These are phyloP conservation scores for Neurospora pannonica DNA, from an alignment of 495 filamentous ascomycete species.

Conservation along the genomic window DNA sequence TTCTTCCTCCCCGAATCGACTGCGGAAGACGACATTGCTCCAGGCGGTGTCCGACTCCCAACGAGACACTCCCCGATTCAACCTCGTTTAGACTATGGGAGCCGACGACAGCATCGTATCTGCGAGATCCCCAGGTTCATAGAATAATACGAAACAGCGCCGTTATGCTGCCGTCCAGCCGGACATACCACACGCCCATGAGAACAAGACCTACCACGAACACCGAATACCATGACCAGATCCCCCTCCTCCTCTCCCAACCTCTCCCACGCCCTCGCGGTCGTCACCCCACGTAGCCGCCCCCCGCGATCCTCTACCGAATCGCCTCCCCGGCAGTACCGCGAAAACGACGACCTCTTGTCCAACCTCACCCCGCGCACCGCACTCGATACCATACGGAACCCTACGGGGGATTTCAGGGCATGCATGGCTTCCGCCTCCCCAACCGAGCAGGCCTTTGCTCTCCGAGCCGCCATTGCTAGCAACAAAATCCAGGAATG, in stretches of 20 bases:
- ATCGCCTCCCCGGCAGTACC: slow-evolving; percentile 27
- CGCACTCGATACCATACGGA: slow-evolving; percentile 33
- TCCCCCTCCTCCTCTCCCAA: slow-evolving; percentile 10
- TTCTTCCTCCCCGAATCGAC: background rate
- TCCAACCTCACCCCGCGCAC: slow-evolving; percentile 31
- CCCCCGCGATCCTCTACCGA: slow-evolving; percentile 20
- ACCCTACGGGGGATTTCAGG: slow-evolving; percentile 47
- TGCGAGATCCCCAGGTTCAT: background rate
- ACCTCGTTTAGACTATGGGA: background rate
- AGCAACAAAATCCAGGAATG: slow-evolving; percentile 66
- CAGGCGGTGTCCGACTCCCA: background rate
- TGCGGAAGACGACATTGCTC: background rate
- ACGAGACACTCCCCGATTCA: background rate
- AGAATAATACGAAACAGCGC: background rate
- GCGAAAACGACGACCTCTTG: slow-evolving; percentile 34
- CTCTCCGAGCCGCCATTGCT: slow-evolving; percentile 62
- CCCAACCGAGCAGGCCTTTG: slow-evolving; percentile 58
- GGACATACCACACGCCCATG: background rate
- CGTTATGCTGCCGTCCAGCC: background rate
- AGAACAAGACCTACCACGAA: background rate
- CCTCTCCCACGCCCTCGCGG: slow-evolving; percentile 13
- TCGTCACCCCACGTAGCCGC: slow-evolving; percentile 11
- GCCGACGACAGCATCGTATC: background rate
- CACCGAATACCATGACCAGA: slow-evolving; percentile 20
- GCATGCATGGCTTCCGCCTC: slow-evolving; percentile 59